Evolutionary conservation across 495 filamentous ascomycete genomes (phyloP).

Genomic region (Symbiotaphrina buchneri): DNA sequence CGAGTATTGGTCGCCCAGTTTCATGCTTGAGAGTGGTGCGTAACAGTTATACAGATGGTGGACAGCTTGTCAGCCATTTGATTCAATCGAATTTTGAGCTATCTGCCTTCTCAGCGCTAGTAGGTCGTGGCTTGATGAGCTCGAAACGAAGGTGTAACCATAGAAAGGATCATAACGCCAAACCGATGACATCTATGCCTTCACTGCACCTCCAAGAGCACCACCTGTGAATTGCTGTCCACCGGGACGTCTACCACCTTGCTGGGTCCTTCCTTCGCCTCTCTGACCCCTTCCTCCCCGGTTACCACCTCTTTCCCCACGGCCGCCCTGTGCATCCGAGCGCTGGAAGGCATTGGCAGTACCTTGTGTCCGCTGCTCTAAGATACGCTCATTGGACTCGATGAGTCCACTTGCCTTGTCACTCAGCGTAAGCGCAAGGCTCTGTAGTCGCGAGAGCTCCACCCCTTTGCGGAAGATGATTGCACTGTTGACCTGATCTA

Average conservation of each 20-base stretch:
- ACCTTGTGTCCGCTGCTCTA: constrained; percentile 91
- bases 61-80: no score
- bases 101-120: no score
- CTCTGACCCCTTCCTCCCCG: constrained; percentile 42
- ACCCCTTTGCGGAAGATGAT: constrained; percentile 99
- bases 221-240: constrained; percentile 40
- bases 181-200: constrained; percentile 35
- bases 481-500: constrained; percentile 92
- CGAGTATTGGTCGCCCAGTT: constrained; percentile 87
- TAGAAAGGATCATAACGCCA: no score
- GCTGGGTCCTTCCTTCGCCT: constrained; percentile 35
- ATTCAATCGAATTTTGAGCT: no score
- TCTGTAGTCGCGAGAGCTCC: constrained; percentile 88
- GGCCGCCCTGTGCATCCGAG: constrained; percentile 52
- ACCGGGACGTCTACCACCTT: constrained; percentile 27
- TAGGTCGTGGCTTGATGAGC: no score
- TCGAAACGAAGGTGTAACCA: no score
- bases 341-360: constrained; percentile 87
- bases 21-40: constrained; percentile 16
- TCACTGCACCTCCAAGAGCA: constrained; percentile 37
- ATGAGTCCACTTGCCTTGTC: constrained; percentile 93
- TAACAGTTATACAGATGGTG: not conserved
- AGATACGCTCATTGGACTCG: constrained; percentile 88
- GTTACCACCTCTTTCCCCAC: constrained; percentile 39
- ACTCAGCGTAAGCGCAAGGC: constrained; percentile 73